Base-by-base conservation (phyloP, 768 basidiomycete genomes). In the Royoungia palumana region DNA sequence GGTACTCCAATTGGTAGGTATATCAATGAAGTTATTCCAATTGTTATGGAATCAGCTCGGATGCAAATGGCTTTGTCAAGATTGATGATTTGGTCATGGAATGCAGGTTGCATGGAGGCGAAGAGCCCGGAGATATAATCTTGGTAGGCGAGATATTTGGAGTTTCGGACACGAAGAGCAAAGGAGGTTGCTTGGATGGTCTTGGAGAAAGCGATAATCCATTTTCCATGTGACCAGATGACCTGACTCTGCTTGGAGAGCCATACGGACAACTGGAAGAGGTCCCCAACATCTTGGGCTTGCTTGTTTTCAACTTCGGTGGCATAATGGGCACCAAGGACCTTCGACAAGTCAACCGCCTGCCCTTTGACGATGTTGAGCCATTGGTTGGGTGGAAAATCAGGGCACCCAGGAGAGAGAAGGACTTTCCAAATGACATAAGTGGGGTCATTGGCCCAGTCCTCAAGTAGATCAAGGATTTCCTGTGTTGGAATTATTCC, bases 31-130 rank as follows among this genome's bases (percentile, higher is more conserved):
- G n/a, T n/a, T n/a, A n/a, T n/a, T n/a, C n/a, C n/a, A n/a, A n/a
- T n/a, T n/a, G n/a, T n/a, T n/a, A n/a, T n/a, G n/a, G n/a, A n/a
- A n/a, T n/a, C 56, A 19, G 68, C 63, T 6, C 38, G 14, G 2
- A 60, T 57, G 2, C 70, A 40, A 16, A 71, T 47, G 0, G 65
- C 67, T 17, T 55, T 50, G 50, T 75, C 71, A 46, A 55, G 69
- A 5, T 56, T 25, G 46, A 74, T 56, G 55, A 74, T 48, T 7
- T 48, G 17, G 2, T 6, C 6, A 35, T 65, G 66, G 14, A 32
- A 42, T 0, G 46, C 10, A 0, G 17, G 16, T 0, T n/a, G 4
- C 12, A 55, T 36, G 6, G 57, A 24, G 14, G 43, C 21, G 55
- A 72, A 70, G 7, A 63, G 35, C 0, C 42, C 39, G 6, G 35